phyloP scores from a whole-genome alignment of 768 basidiomycete genomes.

The Russula abietina region DNA sequence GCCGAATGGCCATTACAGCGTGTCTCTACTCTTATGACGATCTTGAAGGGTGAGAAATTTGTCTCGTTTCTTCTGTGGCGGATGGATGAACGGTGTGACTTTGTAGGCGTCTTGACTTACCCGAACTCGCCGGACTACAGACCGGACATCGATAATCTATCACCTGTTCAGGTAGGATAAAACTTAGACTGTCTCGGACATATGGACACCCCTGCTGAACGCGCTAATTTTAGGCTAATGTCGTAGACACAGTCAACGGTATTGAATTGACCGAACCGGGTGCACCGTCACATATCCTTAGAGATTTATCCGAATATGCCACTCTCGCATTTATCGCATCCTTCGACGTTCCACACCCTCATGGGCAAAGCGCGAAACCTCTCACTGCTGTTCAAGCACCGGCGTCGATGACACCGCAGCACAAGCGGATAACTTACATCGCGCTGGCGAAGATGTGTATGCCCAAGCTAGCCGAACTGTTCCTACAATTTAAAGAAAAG shows the following conservation, averaged over 20 bases:
- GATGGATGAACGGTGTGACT: background rate
- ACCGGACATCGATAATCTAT: conserved; percentile 77
- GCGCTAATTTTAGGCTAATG: conserved; percentile 44
- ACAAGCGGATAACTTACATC: conserved; percentile 78
- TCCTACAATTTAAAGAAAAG: conserved; percentile 55
- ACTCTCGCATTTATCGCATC: conserved; percentile 84
- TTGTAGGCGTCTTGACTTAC: conserved; percentile 69
- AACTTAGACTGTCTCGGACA: background rate
- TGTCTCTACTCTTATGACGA: conserved; percentile 61
- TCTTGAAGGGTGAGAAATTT: conserved; percentile 59
- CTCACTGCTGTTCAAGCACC: conserved; percentile 25
- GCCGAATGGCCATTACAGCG: conserved; percentile 62
- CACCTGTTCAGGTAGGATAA: conserved; percentile 64
- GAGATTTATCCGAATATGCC: conserved; percentile 82
- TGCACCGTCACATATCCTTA: conserved; percentile 61
- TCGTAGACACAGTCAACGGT: conserved; percentile 61
- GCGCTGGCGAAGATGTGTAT: conserved; percentile 84
- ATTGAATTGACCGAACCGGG: conserved; percentile 62
- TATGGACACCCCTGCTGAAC: background rate
- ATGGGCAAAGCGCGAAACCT: conserved; percentile 16
- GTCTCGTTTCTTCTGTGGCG: background rate
- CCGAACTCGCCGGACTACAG: conserved; percentile 78
- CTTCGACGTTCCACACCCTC: conserved; percentile 46
- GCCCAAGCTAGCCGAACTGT: conserved; percentile 50
- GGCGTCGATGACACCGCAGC: conserved; percentile 35